Percentiles rank a stretch among this genome's conserved stretches.
phyloP scores from a whole-genome alignment of 306 rosid species.

The Vicia faba region DNA sequence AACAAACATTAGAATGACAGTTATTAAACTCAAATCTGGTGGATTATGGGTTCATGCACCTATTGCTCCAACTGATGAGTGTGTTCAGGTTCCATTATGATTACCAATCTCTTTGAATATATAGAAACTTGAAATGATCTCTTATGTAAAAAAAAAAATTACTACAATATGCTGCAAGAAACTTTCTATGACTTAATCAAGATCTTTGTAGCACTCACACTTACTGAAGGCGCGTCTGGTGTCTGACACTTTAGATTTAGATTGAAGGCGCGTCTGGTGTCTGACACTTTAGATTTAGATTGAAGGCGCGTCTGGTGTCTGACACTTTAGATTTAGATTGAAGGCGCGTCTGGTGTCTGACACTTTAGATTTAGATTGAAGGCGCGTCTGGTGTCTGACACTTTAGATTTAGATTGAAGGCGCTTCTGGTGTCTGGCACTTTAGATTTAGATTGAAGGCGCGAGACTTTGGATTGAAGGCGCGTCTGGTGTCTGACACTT shows the following conservation, averaged over 20 bases:
- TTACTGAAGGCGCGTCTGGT: not conserved
- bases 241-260: too few relatives aligned
- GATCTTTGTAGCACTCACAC: not conserved
- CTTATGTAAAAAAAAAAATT: constrained; percentile 2
- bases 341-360: too few relatives aligned
- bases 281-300: too few relatives aligned
- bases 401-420: not conserved
- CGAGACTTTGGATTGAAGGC: too few relatives aligned
- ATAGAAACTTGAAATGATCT: constrained; percentile 22
- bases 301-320: too few relatives aligned
- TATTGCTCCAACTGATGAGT: constrained; percentile 96
- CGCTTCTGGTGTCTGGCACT: not conserved
- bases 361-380: too few relatives aligned
- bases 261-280: too few relatives aligned
- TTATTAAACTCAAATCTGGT: constrained; percentile 93
- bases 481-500: too few relatives aligned
- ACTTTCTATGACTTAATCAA: constrained; percentile 16
- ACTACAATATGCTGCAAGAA: not conserved
- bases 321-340: not conserved
- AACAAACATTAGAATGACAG: constrained; percentile 96
- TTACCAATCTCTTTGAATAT: constrained; percentile 28
- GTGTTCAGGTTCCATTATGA: constrained; percentile 70
- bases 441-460: too few relatives aligned
- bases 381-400: too few relatives aligned
- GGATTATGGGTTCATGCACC: constrained; percentile 99